Evolutionary conservation across 2,329 filamentous ascomycete species (phyloP), one percentile per base, ranked within the genome.

Genomic region (Plenodomus biglobosus): DNA sequence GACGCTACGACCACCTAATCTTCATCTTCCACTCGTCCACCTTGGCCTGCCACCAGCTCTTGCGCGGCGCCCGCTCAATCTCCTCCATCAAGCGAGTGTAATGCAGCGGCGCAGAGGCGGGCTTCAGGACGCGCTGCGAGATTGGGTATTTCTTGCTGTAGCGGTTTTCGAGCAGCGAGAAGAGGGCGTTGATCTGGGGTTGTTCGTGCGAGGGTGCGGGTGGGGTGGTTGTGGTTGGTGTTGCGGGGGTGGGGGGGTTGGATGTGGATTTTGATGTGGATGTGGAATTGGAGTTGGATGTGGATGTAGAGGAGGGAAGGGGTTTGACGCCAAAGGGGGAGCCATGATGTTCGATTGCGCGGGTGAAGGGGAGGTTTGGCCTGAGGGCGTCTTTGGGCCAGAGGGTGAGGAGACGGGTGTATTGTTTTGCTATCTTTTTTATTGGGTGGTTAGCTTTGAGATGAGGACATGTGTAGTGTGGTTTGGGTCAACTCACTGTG

Each of bases 91-190:
- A 22, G 8, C 55, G 53, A 1, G 65, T 62, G 41, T 73, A 73
- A 44, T 73, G 65, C 36, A 65, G 59, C 2, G 70, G 70, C 27
- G 68, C 68, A 38, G 60, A 63, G n/a, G 42, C 51, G 1, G 70
- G 70, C 54, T 60, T 64, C 24, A 72, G 50, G 11, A 71, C 59
- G 5, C 32, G 55, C 1, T 57, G 55, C 7, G 65, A 61, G 4
- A 68, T 42, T 0, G 64, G 53, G 46, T 70, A 71, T 21, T 64
- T 67, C 48, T 77, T 79, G 39, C 68, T 72, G 58, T 83, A 85
- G 40, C 80, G 71, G 61, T 85, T 77, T 55, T 84, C 81, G 2
- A 86, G 71, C n/a, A 86, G 70, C 2, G 80, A 77, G 53, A 81
- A 83, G 1, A 85, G 75, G 3, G 81, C 82, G 57, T 84, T 85